Evolutionary conservation across 306 rosid genomes (phyloP).

Genomic region (Dryas octopetala): DNA sequence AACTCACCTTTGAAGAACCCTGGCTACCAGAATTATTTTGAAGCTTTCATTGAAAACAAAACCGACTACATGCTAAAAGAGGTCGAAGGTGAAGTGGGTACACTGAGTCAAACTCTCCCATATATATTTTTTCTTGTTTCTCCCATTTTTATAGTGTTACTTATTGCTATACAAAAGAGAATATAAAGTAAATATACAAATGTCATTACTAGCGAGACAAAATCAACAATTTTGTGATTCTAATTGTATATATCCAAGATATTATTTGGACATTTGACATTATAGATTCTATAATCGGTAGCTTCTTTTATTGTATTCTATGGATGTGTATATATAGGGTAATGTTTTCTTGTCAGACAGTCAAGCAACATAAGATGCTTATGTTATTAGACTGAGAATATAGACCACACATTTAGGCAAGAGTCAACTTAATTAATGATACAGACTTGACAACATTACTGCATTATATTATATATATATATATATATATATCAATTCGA

Average conservation of each 20-base stretch:
- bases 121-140: constrained; percentile 68
- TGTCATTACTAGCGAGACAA: not conserved
- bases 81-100: constrained; percentile 45
- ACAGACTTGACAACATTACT: too few relatives aligned
- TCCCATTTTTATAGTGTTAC: constrained; percentile 64
- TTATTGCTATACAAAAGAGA: constrained; percentile 68
- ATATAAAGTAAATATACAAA: constrained; percentile 28
- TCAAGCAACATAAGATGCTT: too few relatives aligned
- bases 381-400: too few relatives aligned
- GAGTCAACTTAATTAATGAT: too few relatives aligned
- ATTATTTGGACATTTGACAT: not conserved
- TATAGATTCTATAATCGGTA: not conserved
- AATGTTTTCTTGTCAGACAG: too few relatives aligned
- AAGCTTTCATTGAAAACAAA: constrained; percentile 75
- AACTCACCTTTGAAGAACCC: constrained; percentile 52
- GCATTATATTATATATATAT: too few relatives aligned
- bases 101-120: constrained; percentile 49
- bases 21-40: constrained; percentile 66
- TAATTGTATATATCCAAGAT: constrained; percentile 2
- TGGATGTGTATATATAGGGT: not conserved
- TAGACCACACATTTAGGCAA: too few relatives aligned
- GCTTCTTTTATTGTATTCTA: not conserved
- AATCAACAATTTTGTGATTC: not conserved
- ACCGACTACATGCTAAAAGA: constrained; percentile 42
- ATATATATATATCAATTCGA: too few relatives aligned